phyloP scores from a whole-genome alignment of 345 rosid species.

The Arabidopsis arenosa region DNA sequence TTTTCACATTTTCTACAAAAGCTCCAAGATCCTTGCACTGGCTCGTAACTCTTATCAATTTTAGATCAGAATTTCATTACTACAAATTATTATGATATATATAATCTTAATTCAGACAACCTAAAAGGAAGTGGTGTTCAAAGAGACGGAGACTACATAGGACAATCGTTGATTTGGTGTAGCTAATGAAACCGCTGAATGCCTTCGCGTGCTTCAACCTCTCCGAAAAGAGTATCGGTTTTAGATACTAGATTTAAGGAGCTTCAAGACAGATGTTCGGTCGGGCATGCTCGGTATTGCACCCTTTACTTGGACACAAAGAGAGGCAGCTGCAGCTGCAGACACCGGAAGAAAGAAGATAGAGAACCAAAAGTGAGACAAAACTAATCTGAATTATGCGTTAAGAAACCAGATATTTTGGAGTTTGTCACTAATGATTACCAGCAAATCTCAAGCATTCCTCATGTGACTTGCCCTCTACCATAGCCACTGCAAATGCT shows the following conservation, averaged over 20 bases:
- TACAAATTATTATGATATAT: not conserved
- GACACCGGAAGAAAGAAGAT: not conserved
- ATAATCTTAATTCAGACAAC: conserved; percentile 10
- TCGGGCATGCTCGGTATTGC: conserved; percentile 96
- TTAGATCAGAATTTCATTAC: not conserved
- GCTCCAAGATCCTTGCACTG: not conserved
- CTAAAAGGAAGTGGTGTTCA: conserved; percentile 3
- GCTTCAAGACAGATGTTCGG: conserved; percentile 64
- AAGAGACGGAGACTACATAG: conserved; percentile 23
- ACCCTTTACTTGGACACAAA: conserved; percentile 94
- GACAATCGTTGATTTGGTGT: conserved; percentile 7
- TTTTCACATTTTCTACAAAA: not conserved
- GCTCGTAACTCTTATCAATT: not conserved
- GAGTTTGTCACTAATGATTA: conserved; percentile 38
- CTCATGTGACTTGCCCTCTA: conserved; percentile 77
- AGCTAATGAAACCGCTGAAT: conserved; percentile 26
- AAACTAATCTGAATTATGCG: not conserved
- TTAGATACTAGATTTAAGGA: conserved; percentile 52
- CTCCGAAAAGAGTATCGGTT: conserved; percentile 3
- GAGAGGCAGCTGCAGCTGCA: conserved; percentile 96
- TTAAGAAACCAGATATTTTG: conserved; percentile 3
- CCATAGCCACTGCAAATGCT: conserved; percentile 90
- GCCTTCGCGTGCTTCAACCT: conserved; percentile 16
- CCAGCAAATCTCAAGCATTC: conserved; percentile 93
- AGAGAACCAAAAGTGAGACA: conserved; percentile 12